Base-by-base conservation (phyloP, 371 early-diverging fungal genomes). In the Parasitella parasitica region DNA sequence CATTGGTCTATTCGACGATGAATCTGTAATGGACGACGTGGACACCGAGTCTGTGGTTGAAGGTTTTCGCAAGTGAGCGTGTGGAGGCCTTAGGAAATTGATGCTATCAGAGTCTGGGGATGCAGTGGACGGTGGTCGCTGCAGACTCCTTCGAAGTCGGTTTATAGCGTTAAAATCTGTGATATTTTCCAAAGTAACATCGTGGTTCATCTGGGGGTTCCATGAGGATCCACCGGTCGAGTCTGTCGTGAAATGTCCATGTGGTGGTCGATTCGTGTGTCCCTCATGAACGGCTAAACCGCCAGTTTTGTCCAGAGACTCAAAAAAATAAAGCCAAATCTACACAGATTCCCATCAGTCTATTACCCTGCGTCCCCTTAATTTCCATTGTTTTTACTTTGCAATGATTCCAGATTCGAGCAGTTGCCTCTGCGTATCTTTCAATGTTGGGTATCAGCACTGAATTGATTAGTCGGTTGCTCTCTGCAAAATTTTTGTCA, bases 401-500 rank as follows among this genome's bases (percentile, higher is more conserved):
- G 54, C 67, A 66, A 28, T 71, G 63, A 22, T 82, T 67, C 71
- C 79, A 71, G 22, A 84, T 73, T 30, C 57, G 58, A 9, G 52
- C 50, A 11, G 77, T 79, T 12, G 80, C 70, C 37, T 73, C 76
- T 26, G 73, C 65, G 43, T 72, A 83, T 22, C 69, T 67, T 20
- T 86, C 83, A 2, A 86, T 64, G 46, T 76, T 76, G 4, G 83
- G 80, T 6, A 82, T 57, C 16, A 82, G 73, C 43, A 69, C 73
- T 36, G 72, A 60, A 15, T 77, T 61, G n/a, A 82, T 71, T 36
- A 81, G 73, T 52, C 72, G 79, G 27, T 80, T 73, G 26, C 84
- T 79, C 48, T 68, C 58, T 0, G 84, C 74, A 61, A 86, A 86
- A 62, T 82, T 83, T 52, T 84, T 76, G 66, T 86, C 86, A 27